Base-by-base conservation (phyloP, 2,329 filamentous ascomycete genomes). In the Ophiostoma sp. region DNA sequence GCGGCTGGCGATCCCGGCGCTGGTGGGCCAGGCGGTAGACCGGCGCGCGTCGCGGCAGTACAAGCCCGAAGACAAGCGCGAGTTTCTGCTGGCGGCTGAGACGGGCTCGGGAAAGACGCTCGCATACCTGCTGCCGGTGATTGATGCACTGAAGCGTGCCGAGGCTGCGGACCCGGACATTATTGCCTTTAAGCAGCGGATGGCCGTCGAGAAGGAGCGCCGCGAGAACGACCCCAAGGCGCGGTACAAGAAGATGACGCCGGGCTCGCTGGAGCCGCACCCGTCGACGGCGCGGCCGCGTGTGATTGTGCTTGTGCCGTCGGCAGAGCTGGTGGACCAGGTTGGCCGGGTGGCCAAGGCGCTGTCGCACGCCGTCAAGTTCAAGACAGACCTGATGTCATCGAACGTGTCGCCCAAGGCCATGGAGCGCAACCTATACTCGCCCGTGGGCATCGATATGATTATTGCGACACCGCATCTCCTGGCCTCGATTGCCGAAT, bases 71-170 rank as follows among this genome's bases (percentile, higher is more conserved):
- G 54, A 64, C 48, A 67, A 67, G 20, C 79, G 80, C 72, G 85
- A 82, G 80, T 97, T 92, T 77, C 84, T 99, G 15, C 84, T 99
- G 67, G 95, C 95, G 4, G 95, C 95, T 13, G 95, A 99, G 82
- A 99, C 95, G 0, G 95, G 95, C 15, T 98, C 95, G 0, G 95
- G 95, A 72, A 99, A 99, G 83, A 99, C 95, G 0, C 83, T 99
- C 72, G 93, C 95, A 10, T 99, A 99, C 77, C 82, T 98, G 5
- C 80, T 97, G 5, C 96, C 95, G 0, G 85, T 90, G 20, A 83
- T 99, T 68, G 89, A 99, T 79, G 91, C 92, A 10, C 80, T 99
- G 75, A 99, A 99, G 81, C 82, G 87, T 44, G 88, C 87, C 6
- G 92, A 94, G 76, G 82, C 83, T 0, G 78, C 81, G 15, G 90